Base-by-base conservation (phyloP, 1,139 yeast species). In the Blastobotrys ciferrii region DNA sequence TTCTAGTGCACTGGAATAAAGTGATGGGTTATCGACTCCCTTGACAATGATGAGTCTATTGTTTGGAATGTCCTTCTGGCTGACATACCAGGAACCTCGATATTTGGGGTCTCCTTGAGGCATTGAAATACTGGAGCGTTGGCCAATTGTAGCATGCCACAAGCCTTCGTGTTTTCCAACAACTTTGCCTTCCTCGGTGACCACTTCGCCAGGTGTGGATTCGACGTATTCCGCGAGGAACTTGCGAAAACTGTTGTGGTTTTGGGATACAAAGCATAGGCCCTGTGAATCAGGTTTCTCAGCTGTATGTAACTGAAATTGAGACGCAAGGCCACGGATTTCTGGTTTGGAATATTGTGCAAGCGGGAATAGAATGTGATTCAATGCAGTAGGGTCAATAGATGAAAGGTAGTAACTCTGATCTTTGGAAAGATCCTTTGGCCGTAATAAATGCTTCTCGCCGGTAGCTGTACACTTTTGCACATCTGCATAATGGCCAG, bases 131-230 rank as follows among this genome's bases (percentile, higher is more conserved):
- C 95, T 84, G 30, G 82, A 73, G 54, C 82, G 78, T 67, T 92
- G 98, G 0, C 98, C 98, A 23, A 92, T 81, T 0, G 99, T 92
- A 13, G 89, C 94, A 49, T 86, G 82, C 98, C 98, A 94, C 19
- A 94, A 64, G 0, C 98, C 99, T 39, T 76, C 70, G 62, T 91
- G 97, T 46, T 68, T 63, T 0, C 96, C 98, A 79, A 95, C 89
- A 1, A 84, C 75, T 47, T 68, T 71, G 3, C 94, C 95, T 20
- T 65, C 70, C 23, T 76, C 76, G 0, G 92, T 84, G 17, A 88
- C 75, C 9, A 91, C 80, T 53, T 86, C 76, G 0, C 98, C 98
- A 1, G 89, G 88, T 3, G 73, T 74, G 1, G 85, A 82, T 15
- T 73, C 76, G 1, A 92, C 74, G 60, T 85, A 92, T 53, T 91